Evolutionary conservation across 805 yeast genomes (phyloP).

Genomic region (Barnettozyma salicaria): DNA sequence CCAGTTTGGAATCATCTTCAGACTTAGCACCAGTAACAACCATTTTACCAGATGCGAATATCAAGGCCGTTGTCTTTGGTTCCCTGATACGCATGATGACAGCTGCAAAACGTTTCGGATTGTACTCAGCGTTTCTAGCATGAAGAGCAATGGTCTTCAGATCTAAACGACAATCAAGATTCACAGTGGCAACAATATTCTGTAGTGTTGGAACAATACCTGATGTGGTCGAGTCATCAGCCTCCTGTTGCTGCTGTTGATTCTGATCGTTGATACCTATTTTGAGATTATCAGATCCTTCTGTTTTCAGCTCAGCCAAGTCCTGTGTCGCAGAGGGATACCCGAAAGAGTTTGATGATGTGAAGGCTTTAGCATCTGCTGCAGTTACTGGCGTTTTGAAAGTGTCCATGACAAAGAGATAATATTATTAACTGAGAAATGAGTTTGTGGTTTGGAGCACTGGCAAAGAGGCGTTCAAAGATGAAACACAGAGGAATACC

Average conservation of each 20-base stretch:
- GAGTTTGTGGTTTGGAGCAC: background rate
- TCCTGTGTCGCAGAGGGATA: slow-evolving; percentile 27
- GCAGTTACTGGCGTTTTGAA: slow-evolving; percentile 27
- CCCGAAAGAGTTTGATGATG: slow-evolving; percentile 24
- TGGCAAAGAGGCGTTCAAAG: background rate
- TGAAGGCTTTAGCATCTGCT: slow-evolving; percentile 27
- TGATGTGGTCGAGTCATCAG: slow-evolving; percentile 76
- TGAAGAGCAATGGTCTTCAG: slow-evolving; percentile 95
- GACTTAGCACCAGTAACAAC: slow-evolving; percentile 99
- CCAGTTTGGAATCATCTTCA: slow-evolving; percentile 97
- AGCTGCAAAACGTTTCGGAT: slow-evolving; percentile 98
- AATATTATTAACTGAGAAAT: background rate
- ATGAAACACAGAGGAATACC: background rate
- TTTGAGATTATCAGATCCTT: slow-evolving; percentile 4
- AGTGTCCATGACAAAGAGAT: slow-evolving; percentile 26
- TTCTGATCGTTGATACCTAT: slow-evolving; percentile 5
- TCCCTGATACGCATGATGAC: slow-evolving; percentile 99
- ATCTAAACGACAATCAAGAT: slow-evolving; percentile 91
- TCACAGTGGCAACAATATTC: slow-evolving; percentile 96
- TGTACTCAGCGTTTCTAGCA: slow-evolving; percentile 98
- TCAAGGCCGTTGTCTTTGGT: slow-evolving; percentile 96
- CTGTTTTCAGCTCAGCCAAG: slow-evolving; percentile 20
- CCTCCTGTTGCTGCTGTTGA: slow-evolving; percentile 20
- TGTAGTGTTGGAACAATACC: slow-evolving; percentile 94
- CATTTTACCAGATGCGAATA: slow-evolving; percentile 98